Evolutionary conservation across 805 yeast species (phyloP), one percentile per base, ranked within the genome.

Genomic region (Wickerhamiella parazyma): DNA sequence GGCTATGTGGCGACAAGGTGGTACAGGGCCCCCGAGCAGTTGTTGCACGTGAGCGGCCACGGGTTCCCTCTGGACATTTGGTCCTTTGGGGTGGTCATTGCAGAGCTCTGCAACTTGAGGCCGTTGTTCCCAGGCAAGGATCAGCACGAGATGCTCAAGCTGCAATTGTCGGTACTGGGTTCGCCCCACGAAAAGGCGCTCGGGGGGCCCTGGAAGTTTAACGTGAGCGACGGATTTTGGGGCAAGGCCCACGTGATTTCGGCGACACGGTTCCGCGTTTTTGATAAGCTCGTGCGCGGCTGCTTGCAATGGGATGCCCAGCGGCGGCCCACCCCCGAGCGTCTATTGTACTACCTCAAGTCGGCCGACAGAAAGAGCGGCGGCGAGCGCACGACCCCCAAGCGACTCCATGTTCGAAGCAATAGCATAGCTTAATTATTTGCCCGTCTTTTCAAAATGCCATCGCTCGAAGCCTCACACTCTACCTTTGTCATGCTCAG

Each of bases 1-100:
- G 74, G 85, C 1, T 89, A 87, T 57, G 96, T 89, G 16, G 95
- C 93, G 1, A 89, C 97, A 1, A 67, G 96, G 49, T 89, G 98
- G 98, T 89, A 89, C 60, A 68, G 96, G 44, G 87, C 96, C 0
- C 98, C 98, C 0, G 98, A 89, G 57, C 65, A 89, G 43, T 64
- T 89, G 14, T 48, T 61, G 20, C 50, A 49, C 12, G 36, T 50
- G 16, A 42, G 47, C 12, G 80, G 75, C 56, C 89, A 89, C 56
- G 76, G 91, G 0, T 76, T 75, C 2, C 84, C 86, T 0, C 74
- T 89, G 7, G 97, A 89, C 61, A 66, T 84, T 10, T 89, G 97
- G 97, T 89, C 96, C 0, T 78, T 84, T 6, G 96, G 95, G 1
- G 74, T 86, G 21, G 80, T 87, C 10, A 83, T 87, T 60, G 89